These are phyloP conservation scores for Bolboschoenoplectus hybrid DNA, from an alignment of 202 grass and related monocot species.

Conservation along the genomic window DNA sequence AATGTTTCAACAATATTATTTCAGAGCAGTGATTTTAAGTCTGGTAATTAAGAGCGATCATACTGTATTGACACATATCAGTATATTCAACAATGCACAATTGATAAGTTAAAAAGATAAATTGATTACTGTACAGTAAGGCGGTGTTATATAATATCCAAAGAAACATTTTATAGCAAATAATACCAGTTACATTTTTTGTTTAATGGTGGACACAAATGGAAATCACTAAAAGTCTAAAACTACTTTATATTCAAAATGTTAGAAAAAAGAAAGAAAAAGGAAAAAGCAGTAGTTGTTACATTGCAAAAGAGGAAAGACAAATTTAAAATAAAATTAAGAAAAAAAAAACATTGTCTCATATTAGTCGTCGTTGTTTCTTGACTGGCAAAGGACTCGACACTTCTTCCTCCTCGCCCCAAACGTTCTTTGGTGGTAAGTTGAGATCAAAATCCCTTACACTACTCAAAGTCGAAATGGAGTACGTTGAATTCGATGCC, in stretches of 20 bases:
- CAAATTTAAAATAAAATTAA: background rate
- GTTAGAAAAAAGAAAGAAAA: background rate
- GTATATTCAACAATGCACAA: background rate
- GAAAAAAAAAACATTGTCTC: background rate
- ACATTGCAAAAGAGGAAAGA: background rate
- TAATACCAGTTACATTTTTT: background rate
- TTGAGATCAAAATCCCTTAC: constrained; percentile 83
- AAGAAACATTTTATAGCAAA: no score
- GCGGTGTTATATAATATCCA: no score
- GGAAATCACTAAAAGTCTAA: background rate
- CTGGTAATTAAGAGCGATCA: background rate
- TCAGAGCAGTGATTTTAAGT: no score
- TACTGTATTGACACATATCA: background rate
- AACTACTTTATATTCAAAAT: background rate
- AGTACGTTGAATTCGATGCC: constrained; percentile 15
- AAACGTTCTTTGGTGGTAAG: constrained; percentile 53
- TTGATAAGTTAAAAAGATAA: background rate
- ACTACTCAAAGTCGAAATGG: constrained; percentile 28
- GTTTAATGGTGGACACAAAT: background rate
- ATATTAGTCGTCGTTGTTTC: constrained; percentile 43
- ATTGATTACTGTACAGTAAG: no score
- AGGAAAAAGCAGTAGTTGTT: background rate
- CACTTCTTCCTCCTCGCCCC: constrained; percentile 67
- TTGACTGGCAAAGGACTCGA: constrained; percentile 61
- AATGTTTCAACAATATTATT: no score